Conservation (phyloP, 2,329 filamentous ascomycete species). For the Hymenoscyphus albidus region DNA sequence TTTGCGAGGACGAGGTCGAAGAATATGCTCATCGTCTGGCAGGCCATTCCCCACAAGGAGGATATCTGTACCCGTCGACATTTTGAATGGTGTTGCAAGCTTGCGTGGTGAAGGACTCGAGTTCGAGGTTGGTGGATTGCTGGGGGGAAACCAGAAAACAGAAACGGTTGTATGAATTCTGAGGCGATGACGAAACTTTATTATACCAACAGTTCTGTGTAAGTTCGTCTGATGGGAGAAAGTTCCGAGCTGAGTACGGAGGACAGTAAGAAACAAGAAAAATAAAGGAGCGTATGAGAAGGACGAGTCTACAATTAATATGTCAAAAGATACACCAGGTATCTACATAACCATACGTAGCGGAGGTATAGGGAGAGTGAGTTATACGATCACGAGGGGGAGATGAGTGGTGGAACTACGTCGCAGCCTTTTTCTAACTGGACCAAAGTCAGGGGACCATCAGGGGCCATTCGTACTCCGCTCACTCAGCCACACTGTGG, state of each 20-base stretch:
- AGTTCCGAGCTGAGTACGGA: not conserved
- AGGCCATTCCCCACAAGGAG: conserved; percentile 26
- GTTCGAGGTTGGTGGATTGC: not conserved
- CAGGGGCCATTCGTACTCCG: too few species aligned
- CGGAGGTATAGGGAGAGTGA: too few species aligned
- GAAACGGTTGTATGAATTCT: not conserved
- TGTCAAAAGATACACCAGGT: not conserved
- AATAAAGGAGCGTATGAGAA: not conserved
- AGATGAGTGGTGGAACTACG: too few species aligned
- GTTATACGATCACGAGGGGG: too few species aligned
- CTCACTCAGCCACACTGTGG: too few species aligned
- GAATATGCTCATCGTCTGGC: conserved; percentile 30
- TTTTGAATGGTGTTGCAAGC: conserved; percentile 12
- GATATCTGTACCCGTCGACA: conserved; percentile 32
- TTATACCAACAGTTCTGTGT: not conserved
- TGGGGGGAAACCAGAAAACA: not conserved
- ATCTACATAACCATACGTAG: not conserved
- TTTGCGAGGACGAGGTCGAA: conserved; percentile 31
- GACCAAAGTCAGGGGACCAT: too few species aligned
- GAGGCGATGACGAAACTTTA: not conserved
- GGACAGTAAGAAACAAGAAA: not conserved
- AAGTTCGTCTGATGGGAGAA: not conserved
- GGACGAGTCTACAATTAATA: not conserved
- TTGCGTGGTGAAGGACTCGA: not conserved
- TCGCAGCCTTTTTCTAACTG: too few species aligned